Conservation (phyloP, 331 rosid species). For the Malus hybrid region DNA sequence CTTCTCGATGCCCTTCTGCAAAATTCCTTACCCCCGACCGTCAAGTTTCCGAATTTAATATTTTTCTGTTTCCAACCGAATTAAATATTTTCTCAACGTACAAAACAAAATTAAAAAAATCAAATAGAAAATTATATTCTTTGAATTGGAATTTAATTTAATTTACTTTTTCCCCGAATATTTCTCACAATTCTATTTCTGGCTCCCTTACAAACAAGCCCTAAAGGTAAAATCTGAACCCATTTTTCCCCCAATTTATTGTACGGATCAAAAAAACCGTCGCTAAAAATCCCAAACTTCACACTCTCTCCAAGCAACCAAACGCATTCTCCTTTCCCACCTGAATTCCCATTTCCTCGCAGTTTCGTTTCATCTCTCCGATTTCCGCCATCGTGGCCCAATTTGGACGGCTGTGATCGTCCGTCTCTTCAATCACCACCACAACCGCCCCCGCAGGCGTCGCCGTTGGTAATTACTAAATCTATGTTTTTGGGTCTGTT, state of each 20-base stretch:
- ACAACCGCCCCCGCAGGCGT: slow-evolving; percentile 3
- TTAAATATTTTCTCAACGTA: slow-evolving; percentile 4
- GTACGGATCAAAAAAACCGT: slow-evolving; percentile 19
- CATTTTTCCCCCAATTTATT: neutral
- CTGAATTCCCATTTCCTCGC: neutral
- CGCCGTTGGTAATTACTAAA: slow-evolving; percentile 10
- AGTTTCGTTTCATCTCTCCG: neutral
- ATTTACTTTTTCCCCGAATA: slow-evolving; percentile 11
- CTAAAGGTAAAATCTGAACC: slow-evolving; percentile 14
- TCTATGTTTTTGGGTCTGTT: slow-evolving; percentile 35
- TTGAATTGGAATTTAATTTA: neutral
- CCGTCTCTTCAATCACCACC: slow-evolving; percentile 1
- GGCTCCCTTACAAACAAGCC: slow-evolving; percentile 1
- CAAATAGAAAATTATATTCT: neutral
- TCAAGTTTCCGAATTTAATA: neutral
- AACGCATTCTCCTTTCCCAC: neutral
- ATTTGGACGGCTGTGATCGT: slow-evolving; percentile 9
- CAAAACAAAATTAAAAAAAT: neutral
- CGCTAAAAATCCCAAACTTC: neutral
- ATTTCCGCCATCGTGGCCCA: neutral
- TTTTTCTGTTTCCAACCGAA: too few species aligned
- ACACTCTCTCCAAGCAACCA: neutral
- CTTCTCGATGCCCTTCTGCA: slow-evolving; percentile 27
- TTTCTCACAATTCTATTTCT: slow-evolving; percentile 2
- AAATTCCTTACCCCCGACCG: slow-evolving; percentile 64